Base-by-base conservation (phyloP, 768 basidiomycete genomes). In the Mycena filopes region DNA sequence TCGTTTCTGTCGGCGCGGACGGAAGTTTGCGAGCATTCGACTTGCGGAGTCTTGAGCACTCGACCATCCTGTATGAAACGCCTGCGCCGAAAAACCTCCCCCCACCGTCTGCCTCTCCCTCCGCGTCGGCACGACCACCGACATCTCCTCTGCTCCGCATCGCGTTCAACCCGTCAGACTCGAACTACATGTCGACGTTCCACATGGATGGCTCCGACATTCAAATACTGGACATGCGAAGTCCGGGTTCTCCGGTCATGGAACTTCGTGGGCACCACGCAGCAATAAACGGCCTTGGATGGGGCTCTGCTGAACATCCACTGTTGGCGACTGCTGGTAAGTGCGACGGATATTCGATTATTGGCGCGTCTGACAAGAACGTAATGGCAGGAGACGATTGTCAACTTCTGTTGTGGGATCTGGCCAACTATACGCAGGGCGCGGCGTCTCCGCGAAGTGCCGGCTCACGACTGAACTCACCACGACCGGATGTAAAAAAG, bases 1-100 rank as follows among this genome's bases (percentile, higher is more conserved):
- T 99, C 75, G 96, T 98, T 40, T 98, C 96, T 7, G 98, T 99
- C 26, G 98, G 98, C 25, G 97, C 97, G 31, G 98, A 99, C 74
- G 98, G 98, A 13, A 95, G 93, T 68, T 81, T 99, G 54, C 93
- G 98, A 55, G 96, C 97, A 15, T 99, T 99, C 77, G 98, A 99
- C 78, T 83, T 99, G 60, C 90, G 98, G 51, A 94, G 93, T 70
- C 85, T 99, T 47, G 98, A 99, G 76, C 98, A 99, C 78, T 98
- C 95, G 15, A 99, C 98, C 13, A 99, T 99, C 72, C 84, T 99
- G 42, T 99, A 99, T 77, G 98, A 99, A 81, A 93, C 92, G 0
- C 91, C 92, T 3, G 86, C 90, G 5, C 92, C 93, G 0, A 93
- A 93, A 76, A 87, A 88, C 70, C 80, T 86, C 3, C 84, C 88